Evolutionary conservation across 140 eudicot genomes (phyloP), one percentile per base, ranked within the genome.

Genomic region (Senecio squalidus): DNA sequence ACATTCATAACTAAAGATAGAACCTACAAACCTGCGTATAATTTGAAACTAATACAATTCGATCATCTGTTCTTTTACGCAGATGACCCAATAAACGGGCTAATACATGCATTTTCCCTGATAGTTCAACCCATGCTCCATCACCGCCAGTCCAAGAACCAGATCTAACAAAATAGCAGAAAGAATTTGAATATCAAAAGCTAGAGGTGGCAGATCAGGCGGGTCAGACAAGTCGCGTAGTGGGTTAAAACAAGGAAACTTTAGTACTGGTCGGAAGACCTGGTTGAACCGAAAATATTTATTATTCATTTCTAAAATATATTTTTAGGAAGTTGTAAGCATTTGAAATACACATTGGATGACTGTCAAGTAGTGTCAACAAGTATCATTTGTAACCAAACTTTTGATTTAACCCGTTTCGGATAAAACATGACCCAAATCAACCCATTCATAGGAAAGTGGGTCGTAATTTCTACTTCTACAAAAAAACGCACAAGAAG

Each of bases 71-170:
- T 79, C 47, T 84, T 69, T 76, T 80, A 50, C 89, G 99, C 51
- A 92, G 78, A 30, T 84, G 93, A 62, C 80, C 87, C 50, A 92
- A 76, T 58, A 92, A 80, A 57, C 96, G 82, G 26, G 99, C 95
- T 67, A 92, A 69, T 20, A 92, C 92, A 58, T 82, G 88, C 99
- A 92, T 92, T 76, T 92, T 92, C 61, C 98, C 99, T 5, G 99
- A 92, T 49, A 92, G 72, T 67, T 92, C 96, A 55, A 92, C 96
- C 99, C 99, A 92, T 27, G 66, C 36, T 22, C 99, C 99, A 79
- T 84, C 89, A 59, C 99, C 96, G 28, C 95, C 99, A 28, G 83
- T 84, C 99, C 99, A 92, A 53, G 93, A 80, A 73, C 99, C 99
- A 77, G 96, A 92, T 70, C 99, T 92, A 76, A 60, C 64, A 77